These are phyloP conservation scores for Pseudonectria buxi DNA, from an alignment of 2,329 filamentous ascomycete species.

Conservation along the genomic window DNA sequence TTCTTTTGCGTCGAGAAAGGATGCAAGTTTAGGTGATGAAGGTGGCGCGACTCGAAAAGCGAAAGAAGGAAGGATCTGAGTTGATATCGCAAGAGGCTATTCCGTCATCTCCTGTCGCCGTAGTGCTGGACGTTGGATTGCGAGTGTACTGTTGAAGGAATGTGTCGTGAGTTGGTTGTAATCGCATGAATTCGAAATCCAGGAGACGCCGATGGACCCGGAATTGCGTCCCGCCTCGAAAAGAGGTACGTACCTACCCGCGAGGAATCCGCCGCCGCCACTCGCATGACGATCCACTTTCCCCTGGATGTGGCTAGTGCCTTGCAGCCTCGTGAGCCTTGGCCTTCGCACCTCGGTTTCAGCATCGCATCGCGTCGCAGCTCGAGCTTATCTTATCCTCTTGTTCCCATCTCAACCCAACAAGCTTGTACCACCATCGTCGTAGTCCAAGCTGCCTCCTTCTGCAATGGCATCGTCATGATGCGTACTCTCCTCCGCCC, in stretches of 20 bases:
- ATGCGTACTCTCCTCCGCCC: conserved; percentile 6
- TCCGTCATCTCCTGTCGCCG: no score
- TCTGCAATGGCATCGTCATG: conserved; percentile 5
- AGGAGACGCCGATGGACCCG: conserved; percentile 4
- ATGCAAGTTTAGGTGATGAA: background rate
- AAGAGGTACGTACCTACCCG: conserved; percentile 1
- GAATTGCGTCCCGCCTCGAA: conserved; percentile 5
- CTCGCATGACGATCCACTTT: background rate
- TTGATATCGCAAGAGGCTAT: no score
- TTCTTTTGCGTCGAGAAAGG: conserved; percentile 1
- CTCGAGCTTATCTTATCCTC: no score
- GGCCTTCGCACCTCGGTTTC: background rate
- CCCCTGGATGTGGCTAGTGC: conserved; percentile 6
- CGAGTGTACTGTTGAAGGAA: background rate
- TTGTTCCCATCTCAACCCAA: no score
- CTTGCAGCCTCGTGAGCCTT: conserved; percentile 2
- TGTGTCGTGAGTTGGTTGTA: conserved; percentile 1
- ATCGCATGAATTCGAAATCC: conserved; percentile 3
- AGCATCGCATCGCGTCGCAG: no score
- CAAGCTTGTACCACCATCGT: no score
- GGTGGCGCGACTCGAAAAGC: conserved; percentile 1
- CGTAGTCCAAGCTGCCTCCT: no score
- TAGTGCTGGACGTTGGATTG: no score
- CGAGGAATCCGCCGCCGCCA: conserved; percentile 1
- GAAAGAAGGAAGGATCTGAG: background rate